Evolutionary conservation across 192 early-diverging fungal species (phyloP).

Genomic region (Podila minutissima): DNA sequence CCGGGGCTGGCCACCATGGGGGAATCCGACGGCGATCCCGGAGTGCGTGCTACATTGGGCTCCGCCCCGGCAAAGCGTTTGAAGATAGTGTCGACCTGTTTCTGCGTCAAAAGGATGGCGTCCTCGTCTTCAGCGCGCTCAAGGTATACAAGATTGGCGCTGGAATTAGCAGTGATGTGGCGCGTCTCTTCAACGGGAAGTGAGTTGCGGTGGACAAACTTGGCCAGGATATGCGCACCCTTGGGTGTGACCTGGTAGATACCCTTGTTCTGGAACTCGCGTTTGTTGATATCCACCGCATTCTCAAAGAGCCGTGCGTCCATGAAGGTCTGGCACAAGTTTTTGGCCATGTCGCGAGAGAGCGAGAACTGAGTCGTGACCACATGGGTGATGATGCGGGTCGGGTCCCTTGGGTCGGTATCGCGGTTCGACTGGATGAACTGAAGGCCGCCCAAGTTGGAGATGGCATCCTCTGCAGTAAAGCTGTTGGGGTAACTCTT

Average conservation of each 20-base stretch:
- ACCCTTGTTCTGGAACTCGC: conserved; percentile 56
- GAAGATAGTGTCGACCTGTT: conserved; percentile 52
- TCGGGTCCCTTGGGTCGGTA: conserved; percentile 61
- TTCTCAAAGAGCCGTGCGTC: conserved; percentile 59
- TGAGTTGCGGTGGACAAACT: conserved; percentile 56
- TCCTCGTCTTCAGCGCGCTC: conserved; percentile 62
- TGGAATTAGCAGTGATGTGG: conserved; percentile 50
- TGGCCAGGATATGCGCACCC: conserved; percentile 58
- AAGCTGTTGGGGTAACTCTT: conserved; percentile 62
- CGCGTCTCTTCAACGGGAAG: conserved; percentile 25
- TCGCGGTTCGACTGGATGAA: conserved; percentile 57
- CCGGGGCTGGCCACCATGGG: conserved; percentile 6
- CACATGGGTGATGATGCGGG: conserved; percentile 57
- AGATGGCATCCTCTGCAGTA: conserved; percentile 63
- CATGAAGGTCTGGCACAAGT: conserved; percentile 62
- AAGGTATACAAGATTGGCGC: conserved; percentile 40
- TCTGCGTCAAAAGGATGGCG: conserved; percentile 48
- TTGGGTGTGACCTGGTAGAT: conserved; percentile 60
- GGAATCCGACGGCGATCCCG: neutral
- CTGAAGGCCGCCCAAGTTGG: conserved; percentile 55
- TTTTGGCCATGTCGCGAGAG: conserved; percentile 65
- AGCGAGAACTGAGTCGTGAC: conserved; percentile 69
- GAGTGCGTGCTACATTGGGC: conserved; percentile 41
- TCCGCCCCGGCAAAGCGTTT: conserved; percentile 53
- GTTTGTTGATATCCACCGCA: conserved; percentile 52